Conservation (phyloP, 768 basidiomycete genomes). For the Saitozyma podzolica region DNA sequence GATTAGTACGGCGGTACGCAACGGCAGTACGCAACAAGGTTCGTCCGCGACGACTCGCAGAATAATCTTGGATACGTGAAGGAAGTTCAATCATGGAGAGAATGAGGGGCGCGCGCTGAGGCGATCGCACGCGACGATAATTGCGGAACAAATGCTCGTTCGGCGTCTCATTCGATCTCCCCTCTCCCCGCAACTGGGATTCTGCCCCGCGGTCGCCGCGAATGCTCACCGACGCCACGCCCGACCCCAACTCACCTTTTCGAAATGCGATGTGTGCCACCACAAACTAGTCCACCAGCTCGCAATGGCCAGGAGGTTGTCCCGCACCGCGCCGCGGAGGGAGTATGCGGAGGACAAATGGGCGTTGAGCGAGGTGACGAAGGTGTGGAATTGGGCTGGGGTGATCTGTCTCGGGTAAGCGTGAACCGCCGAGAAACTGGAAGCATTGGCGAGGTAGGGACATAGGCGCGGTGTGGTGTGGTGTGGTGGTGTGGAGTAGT, state of each 20-base stretch:
- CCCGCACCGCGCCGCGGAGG: slow-evolving; percentile 66
- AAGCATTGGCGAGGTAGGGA: too few relatives aligned
- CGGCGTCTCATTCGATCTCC: too few relatives aligned
- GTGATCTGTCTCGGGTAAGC: slow-evolving; percentile 68
- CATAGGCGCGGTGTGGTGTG: too few relatives aligned
- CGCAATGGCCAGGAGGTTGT: slow-evolving; percentile 75
- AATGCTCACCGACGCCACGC: not conserved
- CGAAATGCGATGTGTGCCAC: slow-evolving; percentile 73
- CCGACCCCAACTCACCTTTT: slow-evolving; percentile 61
- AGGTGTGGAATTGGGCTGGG: slow-evolving; percentile 83
- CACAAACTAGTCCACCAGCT: slow-evolving; percentile 77
- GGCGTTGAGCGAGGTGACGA: slow-evolving; percentile 87
- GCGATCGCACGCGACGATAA: too few relatives aligned
- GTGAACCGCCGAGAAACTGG: too few relatives aligned
- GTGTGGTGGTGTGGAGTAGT: too few relatives aligned
- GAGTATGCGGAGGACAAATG: slow-evolving; percentile 83
- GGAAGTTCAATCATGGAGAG: too few relatives aligned
- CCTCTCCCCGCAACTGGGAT: not conserved
- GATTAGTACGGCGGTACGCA: not conserved
- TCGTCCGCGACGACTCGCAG: not conserved
- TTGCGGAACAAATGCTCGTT: too few relatives aligned
- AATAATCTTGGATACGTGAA: not conserved
- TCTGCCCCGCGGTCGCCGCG: not conserved
- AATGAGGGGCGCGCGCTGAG: too few relatives aligned
- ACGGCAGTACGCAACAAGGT: not conserved